Conservation (phyloP, 1,284 basidiomycete species). For the Pseudomicrostroma phylloplanum region DNA sequence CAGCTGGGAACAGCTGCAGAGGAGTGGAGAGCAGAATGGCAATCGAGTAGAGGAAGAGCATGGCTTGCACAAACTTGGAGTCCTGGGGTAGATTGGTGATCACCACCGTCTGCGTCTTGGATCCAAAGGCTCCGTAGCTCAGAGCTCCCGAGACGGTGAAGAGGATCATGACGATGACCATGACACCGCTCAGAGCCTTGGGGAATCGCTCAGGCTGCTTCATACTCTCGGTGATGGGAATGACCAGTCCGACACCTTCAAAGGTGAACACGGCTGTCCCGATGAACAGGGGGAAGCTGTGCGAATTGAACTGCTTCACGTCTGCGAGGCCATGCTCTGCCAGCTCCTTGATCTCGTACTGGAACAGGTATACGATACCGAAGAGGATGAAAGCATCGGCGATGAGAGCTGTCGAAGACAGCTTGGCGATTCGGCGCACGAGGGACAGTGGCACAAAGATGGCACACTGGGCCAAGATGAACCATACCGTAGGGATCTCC, state of each 20-base stretch:
- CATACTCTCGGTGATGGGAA: slow-evolving; percentile 97
- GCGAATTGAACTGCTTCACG: slow-evolving; percentile 78
- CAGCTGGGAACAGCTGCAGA: slow-evolving; percentile 84
- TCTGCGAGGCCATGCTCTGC: slow-evolving; percentile 55
- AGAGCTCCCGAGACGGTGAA: slow-evolving; percentile 86
- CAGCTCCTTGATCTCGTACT: slow-evolving; percentile 42
- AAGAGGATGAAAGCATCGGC: slow-evolving; percentile 93
- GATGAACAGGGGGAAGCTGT: slow-evolving; percentile 83
- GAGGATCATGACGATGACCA: slow-evolving; percentile 69
- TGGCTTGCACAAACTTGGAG: slow-evolving; percentile 80
- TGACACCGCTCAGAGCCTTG: slow-evolving; percentile 76
- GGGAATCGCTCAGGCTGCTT: slow-evolving; percentile 83
- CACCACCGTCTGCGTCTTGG: slow-evolving; percentile 83
- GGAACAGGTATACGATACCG: slow-evolving; percentile 57
- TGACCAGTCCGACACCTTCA: slow-evolving; percentile 92
- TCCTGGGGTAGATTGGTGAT: slow-evolving; percentile 84
- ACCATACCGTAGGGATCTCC: slow-evolving; percentile 65
- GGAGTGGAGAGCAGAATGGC: slow-evolving; percentile 92
- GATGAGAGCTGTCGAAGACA: slow-evolving; percentile 83
- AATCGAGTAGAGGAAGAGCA: slow-evolving; percentile 57
- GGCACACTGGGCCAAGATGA: slow-evolving; percentile 76
- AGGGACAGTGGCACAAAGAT: slow-evolving; percentile 60
- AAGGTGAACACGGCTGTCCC: slow-evolving; percentile 98
- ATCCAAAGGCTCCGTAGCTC: slow-evolving; percentile 82
- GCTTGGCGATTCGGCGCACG: slow-evolving; percentile 57